Evolutionary conservation across 108 stramenopile species (phyloP).

Genomic region (Cyclostephanos tholiformis): DNA sequence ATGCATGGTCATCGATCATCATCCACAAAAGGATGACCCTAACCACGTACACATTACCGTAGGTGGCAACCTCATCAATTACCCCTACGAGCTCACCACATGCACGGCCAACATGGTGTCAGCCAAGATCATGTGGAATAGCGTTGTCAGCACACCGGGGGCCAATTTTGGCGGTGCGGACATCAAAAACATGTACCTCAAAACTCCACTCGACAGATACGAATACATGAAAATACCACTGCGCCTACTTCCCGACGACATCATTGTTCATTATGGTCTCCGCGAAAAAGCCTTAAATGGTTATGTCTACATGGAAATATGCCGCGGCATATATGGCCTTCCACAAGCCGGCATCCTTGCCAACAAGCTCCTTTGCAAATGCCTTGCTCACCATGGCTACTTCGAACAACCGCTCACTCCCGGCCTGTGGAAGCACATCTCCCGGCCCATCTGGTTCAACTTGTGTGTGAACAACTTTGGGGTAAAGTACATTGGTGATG

Average conservation of each 20-base stretch:
- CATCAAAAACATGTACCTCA: no score
- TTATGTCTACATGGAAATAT: slow-evolving; percentile 32
- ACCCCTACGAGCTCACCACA: no score
- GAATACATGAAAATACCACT: slow-evolving; percentile 16
- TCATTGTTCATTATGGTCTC: slow-evolving; percentile 41
- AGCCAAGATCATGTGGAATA: slow-evolving; percentile 41
- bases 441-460: no score
- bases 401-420: not conserved
- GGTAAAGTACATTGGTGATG: no score
- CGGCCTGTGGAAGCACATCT: not conserved
- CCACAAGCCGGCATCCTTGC: no score
- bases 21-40: slow-evolving; percentile 30
- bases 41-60: no score
- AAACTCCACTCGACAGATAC: slow-evolving; percentile 39
- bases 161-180: slow-evolving; percentile 31
- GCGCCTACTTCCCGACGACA: slow-evolving; percentile 17
- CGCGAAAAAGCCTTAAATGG: slow-evolving; percentile 10
- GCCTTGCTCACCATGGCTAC: not conserved
- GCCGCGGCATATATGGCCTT: slow-evolving; percentile 23
- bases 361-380: not conserved
- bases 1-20: no score
- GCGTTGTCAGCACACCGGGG: slow-evolving; percentile 24
- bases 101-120: no score
- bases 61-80: no score
- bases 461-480: no score